A percentile compares a stretch with the other conserved stretches of the same genome.
phyloP scores from a whole-genome alignment of 495 filamentous ascomycete species.

The Acidiella bohemica region DNA sequence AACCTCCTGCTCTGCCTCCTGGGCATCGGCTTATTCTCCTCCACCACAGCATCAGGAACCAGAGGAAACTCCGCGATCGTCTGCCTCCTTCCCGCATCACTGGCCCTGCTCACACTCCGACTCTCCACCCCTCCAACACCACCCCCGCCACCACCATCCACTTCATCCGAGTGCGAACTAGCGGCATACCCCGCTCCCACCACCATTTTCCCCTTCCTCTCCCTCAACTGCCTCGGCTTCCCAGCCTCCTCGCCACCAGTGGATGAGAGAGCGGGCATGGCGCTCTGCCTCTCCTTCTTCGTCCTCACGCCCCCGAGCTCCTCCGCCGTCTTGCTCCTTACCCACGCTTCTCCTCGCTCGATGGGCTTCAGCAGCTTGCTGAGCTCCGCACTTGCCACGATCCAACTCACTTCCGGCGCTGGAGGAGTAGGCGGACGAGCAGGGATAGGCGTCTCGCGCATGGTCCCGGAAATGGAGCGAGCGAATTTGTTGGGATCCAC shows the following conservation, averaged over 20 bases:
- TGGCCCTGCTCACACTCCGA: slow-evolving; percentile 11
- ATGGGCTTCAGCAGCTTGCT: slow-evolving; percentile 69
- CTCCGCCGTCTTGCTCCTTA: slow-evolving; percentile 63
- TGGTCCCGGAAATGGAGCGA: slow-evolving; percentile 33
- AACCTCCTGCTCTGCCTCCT: slow-evolving; percentile 7
- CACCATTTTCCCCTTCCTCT: slow-evolving; percentile 46
- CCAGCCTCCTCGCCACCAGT: slow-evolving; percentile 24
- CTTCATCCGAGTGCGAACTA: neutral
- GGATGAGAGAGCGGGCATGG: slow-evolving; percentile 23
- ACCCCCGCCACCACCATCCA: slow-evolving; percentile 6
- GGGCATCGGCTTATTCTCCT: neutral
- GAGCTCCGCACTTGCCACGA: slow-evolving; percentile 63
- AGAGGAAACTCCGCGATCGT: slow-evolving; percentile 11
- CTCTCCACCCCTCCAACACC: slow-evolving; percentile 6
- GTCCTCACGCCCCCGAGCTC: slow-evolving; percentile 50
- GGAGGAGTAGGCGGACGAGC: slow-evolving; percentile 42
- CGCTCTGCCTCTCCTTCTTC: slow-evolving; percentile 43
- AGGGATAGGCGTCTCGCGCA: slow-evolving; percentile 18
- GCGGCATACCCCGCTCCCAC: neutral
- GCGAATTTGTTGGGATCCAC: slow-evolving; percentile 45
- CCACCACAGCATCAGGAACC: neutral
- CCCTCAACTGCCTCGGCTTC: slow-evolving; percentile 56
- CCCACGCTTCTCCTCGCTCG: slow-evolving; percentile 49
- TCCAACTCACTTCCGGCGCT: slow-evolving; percentile 71
- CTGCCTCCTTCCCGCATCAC: slow-evolving; percentile 6